Percentiles rank a stretch among this genome's conserved stretches.
Evolutionary conservation across 495 filamentous ascomycete genomes (phyloP).

Genomic region (Penicillium cosmopolitanum): DNA sequence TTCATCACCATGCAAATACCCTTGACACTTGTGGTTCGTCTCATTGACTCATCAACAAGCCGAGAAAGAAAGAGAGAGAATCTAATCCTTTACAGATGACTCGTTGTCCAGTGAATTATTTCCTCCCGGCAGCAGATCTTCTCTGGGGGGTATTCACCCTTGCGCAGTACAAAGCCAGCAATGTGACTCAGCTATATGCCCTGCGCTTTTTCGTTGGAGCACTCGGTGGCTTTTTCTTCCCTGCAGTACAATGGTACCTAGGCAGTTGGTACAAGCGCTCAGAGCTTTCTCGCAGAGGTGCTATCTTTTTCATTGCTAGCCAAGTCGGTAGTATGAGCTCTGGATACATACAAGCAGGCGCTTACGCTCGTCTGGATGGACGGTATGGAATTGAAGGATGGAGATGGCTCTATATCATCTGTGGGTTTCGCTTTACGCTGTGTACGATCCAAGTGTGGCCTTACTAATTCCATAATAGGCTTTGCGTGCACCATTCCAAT

Average conservation of each 20-base stretch:
- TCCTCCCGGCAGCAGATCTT: slow-evolving; percentile 39
- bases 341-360: slow-evolving; percentile 48
- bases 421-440: slow-evolving; percentile 18
- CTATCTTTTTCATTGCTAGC: slow-evolving; percentile 47
- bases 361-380: slow-evolving; percentile 41
- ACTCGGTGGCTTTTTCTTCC: slow-evolving; percentile 80
- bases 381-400: slow-evolving; percentile 47
- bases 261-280: slow-evolving; percentile 39
- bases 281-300: slow-evolving; percentile 42
- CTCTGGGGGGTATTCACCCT: slow-evolving; percentile 47
- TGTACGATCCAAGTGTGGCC: neutral
- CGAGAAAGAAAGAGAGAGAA: neutral
- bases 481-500: slow-evolving; percentile 33
- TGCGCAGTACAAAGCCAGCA: slow-evolving; percentile 40
- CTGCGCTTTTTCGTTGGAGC: slow-evolving; percentile 87
- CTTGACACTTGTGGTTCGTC: slow-evolving; percentile 27
- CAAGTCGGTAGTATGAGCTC: slow-evolving; percentile 49
- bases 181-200: slow-evolving; percentile 37
- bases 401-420: slow-evolving; percentile 55
- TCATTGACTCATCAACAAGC: neutral
- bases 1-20: slow-evolving; percentile 34
- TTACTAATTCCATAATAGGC: slow-evolving; percentile 25
- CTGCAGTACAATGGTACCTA: slow-evolving; percentile 41
- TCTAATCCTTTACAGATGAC: slow-evolving; percentile 28
- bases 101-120: slow-evolving; percentile 34